Evolutionary conservation across 2,329 filamentous ascomycete species (phyloP).

Genomic region (Xylariaceae sp.): DNA sequence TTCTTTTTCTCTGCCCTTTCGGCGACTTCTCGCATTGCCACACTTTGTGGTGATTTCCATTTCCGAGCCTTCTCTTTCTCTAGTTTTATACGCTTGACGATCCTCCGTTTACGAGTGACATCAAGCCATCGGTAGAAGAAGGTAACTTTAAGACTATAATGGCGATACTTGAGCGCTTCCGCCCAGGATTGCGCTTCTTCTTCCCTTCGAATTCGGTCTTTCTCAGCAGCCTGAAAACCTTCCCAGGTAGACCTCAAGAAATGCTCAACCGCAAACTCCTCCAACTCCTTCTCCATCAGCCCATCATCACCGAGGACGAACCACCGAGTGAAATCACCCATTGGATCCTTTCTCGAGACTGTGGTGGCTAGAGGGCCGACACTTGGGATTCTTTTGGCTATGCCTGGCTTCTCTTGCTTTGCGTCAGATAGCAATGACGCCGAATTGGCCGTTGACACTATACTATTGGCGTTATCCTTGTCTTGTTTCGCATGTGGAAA

Average conservation of each 20-base stretch:
- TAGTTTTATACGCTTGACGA: conserved; percentile 47
- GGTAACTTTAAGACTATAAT: conserved; percentile 48
- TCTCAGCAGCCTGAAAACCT: conserved; percentile 39
- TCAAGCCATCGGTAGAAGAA: conserved; percentile 56
- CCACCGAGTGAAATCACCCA: conserved; percentile 52
- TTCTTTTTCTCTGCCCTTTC: conserved; percentile 22
- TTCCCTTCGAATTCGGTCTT: conserved; percentile 41
- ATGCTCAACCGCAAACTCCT: conserved; percentile 43
- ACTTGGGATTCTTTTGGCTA: neutral
- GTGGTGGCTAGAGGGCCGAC: neutral
- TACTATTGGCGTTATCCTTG: neutral
- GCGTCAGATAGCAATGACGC: neutral
- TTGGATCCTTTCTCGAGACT: conserved; percentile 36
- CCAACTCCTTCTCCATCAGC: conserved; percentile 47
- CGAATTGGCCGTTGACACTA: neutral
- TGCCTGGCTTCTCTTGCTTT: neutral
- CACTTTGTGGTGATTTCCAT: conserved; percentile 37
- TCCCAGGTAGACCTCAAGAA: conserved; percentile 42
- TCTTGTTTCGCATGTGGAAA: neutral
- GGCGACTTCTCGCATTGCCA: conserved; percentile 27
- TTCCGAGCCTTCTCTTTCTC: conserved; percentile 49
- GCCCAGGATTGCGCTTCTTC: conserved; percentile 47
- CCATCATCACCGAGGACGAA: conserved; percentile 52
- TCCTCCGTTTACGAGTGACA: conserved; percentile 44
- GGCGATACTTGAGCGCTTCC: conserved; percentile 46